Conservation (phyloP, 208 protist genomes). For the Leptomonas pyrrhocoris region DNA sequence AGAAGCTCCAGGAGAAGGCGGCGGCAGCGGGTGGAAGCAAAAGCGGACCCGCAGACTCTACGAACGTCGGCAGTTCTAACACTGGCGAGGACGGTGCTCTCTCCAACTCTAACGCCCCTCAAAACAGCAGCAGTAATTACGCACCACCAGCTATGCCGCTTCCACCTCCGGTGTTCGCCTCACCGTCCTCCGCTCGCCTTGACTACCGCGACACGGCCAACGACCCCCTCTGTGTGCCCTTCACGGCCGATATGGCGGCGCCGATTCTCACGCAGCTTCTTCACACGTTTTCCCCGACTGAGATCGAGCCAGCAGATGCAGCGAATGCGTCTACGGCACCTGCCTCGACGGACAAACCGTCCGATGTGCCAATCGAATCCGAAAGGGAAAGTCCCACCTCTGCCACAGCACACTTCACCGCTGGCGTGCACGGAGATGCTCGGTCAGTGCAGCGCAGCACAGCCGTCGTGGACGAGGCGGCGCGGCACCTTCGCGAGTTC, state of each 20-base stretch:
- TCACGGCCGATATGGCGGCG: conserved; percentile 38
- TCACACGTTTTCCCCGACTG: neutral
- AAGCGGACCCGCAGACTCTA: neutral
- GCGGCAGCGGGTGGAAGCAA: conserved; percentile 25
- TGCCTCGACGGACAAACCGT: neutral
- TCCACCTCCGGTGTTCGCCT: conserved; percentile 53
- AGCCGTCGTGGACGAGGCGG: conserved; percentile 5
- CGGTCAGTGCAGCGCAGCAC: neutral
- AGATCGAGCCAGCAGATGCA: neutral
- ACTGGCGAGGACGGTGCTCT: neutral
- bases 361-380: neutral
- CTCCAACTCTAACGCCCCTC: neutral
- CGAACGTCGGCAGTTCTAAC: neutral
- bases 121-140: conserved; percentile 3
- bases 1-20: conserved; percentile 45
- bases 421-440: neutral
- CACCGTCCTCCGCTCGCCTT: conserved; percentile 45
- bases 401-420: neutral
- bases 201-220: conserved; percentile 53
- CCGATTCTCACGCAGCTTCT: neutral
- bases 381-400: too few species aligned
- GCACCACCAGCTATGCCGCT: conserved; percentile 14
- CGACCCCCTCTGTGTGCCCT: conserved; percentile 56
- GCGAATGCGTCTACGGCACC: neutral
- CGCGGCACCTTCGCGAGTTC: conserved; percentile 10